These are phyloP conservation scores for Quercus parvula DNA, from an alignment of 306 rosid species.

Conservation along the genomic window DNA sequence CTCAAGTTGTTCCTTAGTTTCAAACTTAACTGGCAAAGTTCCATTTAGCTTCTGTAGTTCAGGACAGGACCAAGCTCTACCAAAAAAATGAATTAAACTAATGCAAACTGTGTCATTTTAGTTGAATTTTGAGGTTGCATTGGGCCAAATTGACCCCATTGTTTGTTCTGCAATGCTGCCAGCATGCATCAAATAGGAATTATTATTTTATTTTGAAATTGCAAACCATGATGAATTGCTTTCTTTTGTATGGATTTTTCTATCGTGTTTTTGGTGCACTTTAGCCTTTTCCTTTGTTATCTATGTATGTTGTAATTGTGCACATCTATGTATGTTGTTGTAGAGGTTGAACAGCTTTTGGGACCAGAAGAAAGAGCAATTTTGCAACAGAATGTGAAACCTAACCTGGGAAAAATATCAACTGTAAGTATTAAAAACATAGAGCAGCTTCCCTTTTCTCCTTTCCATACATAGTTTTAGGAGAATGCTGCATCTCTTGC, in stretches of 20 bases:
- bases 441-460: background rate
- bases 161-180: background rate
- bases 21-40: background rate
- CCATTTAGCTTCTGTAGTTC: background rate
- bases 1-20: background rate
- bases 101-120: background rate
- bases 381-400: slow-evolving; percentile 59
- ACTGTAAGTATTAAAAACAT: slow-evolving; percentile 47
- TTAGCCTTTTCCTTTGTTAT: background rate
- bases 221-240: background rate
- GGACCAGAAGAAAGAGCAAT: slow-evolving; percentile 73
- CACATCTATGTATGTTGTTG: slow-evolving; percentile 13
- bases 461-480: background rate
- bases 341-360: slow-evolving; percentile 91
- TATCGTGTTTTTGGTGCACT: background rate
- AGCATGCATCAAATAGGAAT: background rate
- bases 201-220: background rate
- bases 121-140: background rate
- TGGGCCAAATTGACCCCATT: background rate
- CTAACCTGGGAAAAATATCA: slow-evolving; percentile 61
- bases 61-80: background rate
- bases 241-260: background rate
- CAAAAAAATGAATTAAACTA: background rate
- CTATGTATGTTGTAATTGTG: background rate
- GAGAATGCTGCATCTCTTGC: background rate